phyloP scores from a whole-genome alignment of 2,329 filamentous ascomycete species.

The Hypomyces perniciosus region DNA sequence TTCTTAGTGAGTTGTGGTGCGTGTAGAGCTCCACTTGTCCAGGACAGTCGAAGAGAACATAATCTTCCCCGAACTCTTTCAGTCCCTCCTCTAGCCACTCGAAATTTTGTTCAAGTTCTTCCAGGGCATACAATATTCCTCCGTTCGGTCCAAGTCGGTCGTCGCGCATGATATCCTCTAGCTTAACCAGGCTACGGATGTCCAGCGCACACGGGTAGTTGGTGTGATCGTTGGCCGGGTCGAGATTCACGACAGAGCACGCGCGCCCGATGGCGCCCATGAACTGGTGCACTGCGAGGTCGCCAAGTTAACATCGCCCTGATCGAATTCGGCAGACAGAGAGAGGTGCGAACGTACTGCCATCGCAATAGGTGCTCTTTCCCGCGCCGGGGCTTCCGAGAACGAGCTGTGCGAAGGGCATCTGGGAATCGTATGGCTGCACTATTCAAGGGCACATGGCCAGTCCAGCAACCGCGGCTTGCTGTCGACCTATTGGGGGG shows the following conservation, averaged over 20 bases:
- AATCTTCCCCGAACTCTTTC: slow-evolving; percentile 78
- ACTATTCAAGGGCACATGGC: slow-evolving; percentile 22
- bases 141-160: slow-evolving; percentile 90
- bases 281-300: slow-evolving; percentile 77
- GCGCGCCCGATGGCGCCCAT: slow-evolving; percentile 91
- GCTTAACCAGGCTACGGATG: slow-evolving; percentile 78
- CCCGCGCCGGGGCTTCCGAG: slow-evolving; percentile 92
- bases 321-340: background rate
- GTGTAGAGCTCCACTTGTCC: slow-evolving; percentile 97
- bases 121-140: slow-evolving; percentile 84
- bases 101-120: slow-evolving; percentile 89
- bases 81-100: slow-evolving; percentile 85
- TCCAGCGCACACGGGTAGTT: slow-evolving; percentile 86
- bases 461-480: background rate
- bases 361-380: slow-evolving; percentile 98
- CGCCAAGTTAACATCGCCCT: background rate
- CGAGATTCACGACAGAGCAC: slow-evolving; percentile 91
- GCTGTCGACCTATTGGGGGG: background rate
- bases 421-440: slow-evolving; percentile 23
- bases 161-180: slow-evolving; percentile 92
- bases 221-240: slow-evolving; percentile 92
- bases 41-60: slow-evolving; percentile 91
- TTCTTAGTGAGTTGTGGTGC: slow-evolving; percentile 84
- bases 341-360: slow-evolving; percentile 51
- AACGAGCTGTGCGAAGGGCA: slow-evolving; percentile 70